Evolutionary conservation across 441 rosid species (phyloP).

Genomic region (Bocquillonia castaneifolia): DNA sequence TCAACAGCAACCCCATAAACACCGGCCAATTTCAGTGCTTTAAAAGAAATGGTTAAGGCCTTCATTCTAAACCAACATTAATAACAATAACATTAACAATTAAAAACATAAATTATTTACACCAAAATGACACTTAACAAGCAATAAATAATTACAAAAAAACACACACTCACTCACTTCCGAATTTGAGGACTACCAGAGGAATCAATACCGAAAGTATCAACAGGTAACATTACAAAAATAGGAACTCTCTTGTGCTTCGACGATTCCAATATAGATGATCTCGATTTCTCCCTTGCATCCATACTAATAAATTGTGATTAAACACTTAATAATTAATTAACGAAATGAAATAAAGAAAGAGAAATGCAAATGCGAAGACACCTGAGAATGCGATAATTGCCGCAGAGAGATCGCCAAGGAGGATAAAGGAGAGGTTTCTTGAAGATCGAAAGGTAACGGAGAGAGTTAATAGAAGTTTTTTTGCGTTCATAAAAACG

Average conservation of each 20-base stretch:
- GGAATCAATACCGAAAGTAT: constrained; percentile 46
- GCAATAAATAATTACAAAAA: not conserved
- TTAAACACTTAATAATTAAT: not conserved
- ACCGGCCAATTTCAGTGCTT: constrained; percentile 66
- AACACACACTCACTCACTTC: constrained; percentile 35
- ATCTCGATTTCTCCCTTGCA: constrained; percentile 51
- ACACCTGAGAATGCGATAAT: constrained; percentile 48
- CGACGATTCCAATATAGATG: constrained; percentile 46
- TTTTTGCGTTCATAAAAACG: constrained; percentile 34
- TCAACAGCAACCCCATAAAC: constrained; percentile 64
- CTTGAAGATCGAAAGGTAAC: constrained; percentile 41
- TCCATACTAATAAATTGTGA: constrained; percentile 41
- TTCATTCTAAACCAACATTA: constrained; percentile 46
- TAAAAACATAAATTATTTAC: not conserved
- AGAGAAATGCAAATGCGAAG: not conserved
- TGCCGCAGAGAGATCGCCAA: constrained; percentile 38
- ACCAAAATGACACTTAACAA: not conserved
- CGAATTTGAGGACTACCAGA: constrained; percentile 47
- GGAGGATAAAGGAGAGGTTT: constrained; percentile 34
- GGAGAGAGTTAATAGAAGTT: constrained; percentile 33
- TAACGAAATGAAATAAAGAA: not conserved
- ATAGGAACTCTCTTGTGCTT: constrained; percentile 53
- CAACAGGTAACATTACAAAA: constrained; percentile 56
- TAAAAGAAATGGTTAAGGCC: constrained; percentile 54
- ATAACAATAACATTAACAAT: constrained; percentile 9